Conservation (phyloP, 108 stramenopile genomes). For the Fragilaria radians region DNA sequence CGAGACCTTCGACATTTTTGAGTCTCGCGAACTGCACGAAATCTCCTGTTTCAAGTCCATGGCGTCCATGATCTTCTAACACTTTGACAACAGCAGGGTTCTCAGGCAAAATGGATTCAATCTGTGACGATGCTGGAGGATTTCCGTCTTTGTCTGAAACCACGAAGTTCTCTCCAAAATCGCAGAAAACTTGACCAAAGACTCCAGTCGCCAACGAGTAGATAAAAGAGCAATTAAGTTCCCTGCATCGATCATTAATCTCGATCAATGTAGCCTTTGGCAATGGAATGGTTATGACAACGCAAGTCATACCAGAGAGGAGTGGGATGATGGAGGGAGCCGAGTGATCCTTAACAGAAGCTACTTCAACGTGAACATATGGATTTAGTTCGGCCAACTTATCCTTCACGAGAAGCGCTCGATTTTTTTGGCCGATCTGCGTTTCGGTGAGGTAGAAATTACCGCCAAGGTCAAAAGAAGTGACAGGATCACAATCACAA, state of each 20-base stretch:
- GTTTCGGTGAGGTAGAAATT: slow-evolving; percentile 69
- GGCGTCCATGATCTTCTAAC: slow-evolving; percentile 94
- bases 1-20: slow-evolving; percentile 71
- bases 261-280: slow-evolving; percentile 47
- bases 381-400: slow-evolving; percentile 80
- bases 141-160: slow-evolving; percentile 93
- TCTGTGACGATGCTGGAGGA: slow-evolving; percentile 78
- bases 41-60: slow-evolving; percentile 94
- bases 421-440: slow-evolving; percentile 3
- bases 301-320: slow-evolving; percentile 39
- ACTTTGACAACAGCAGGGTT: slow-evolving; percentile 87
- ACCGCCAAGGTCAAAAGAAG: slow-evolving; percentile 74
- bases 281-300: slow-evolving; percentile 72
- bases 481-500: slow-evolving; percentile 60
- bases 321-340: slow-evolving; percentile 42
- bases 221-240: slow-evolving; percentile 63
- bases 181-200: slow-evolving; percentile 92
- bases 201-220: slow-evolving; percentile 72
- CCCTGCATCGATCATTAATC: slow-evolving; percentile 72
- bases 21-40: slow-evolving; percentile 84
- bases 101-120: slow-evolving; percentile 75
- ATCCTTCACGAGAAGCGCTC: slow-evolving; percentile 51
- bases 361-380: slow-evolving; percentile 71
- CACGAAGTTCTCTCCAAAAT: slow-evolving; percentile 89
- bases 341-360: slow-evolving; percentile 40